These are phyloP conservation scores for Zygosaccharomyces bailii DNA, from an alignment of 805 yeast species.

Conservation along the genomic window DNA sequence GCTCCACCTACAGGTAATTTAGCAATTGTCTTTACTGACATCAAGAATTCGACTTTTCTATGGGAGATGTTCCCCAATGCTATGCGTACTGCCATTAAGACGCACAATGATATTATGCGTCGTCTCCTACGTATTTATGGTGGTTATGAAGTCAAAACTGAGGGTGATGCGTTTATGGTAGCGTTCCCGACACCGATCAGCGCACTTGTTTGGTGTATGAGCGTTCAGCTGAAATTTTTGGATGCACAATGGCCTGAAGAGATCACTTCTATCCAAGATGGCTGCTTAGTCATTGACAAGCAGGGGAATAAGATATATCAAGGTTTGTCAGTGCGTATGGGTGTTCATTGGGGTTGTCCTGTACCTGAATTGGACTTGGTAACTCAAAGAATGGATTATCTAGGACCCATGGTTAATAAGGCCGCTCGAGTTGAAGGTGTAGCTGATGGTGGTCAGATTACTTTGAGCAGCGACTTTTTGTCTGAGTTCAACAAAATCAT, in stretches of 20 bases:
- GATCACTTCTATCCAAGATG: conserved; percentile 77
- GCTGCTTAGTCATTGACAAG: conserved; percentile 70
- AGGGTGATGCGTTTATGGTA: conserved; percentile 99
- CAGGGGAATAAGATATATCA: conserved; percentile 60
- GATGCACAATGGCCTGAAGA: conserved; percentile 96
- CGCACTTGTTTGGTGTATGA: conserved; percentile 91
- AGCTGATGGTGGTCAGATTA: conserved; percentile 98
- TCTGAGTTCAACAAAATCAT: conserved; percentile 63
- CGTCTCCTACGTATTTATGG: conserved; percentile 88
- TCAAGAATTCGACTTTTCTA: conserved; percentile 83
- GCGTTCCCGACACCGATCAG: conserved; percentile 90
- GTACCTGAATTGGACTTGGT: conserved; percentile 93
- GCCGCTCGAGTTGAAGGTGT: conserved; percentile 90
- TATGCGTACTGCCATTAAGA: conserved; percentile 94
- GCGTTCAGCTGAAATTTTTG: conserved; percentile 79
- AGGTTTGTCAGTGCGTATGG: conserved; percentile 96
- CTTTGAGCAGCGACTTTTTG: conserved; percentile 78
- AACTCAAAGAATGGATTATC: conserved; percentile 96
- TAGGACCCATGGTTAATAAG: conserved; percentile 97
- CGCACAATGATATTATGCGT: conserved; percentile 92
- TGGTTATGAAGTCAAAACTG: conserved; percentile 97
- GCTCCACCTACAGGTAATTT: conserved; percentile 92
- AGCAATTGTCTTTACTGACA: conserved; percentile 96
- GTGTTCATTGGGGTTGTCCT: conserved; percentile 97
- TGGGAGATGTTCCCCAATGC: conserved; percentile 95